A percentile compares a stretch with the other conserved stretches of the same genome.
Conservation (phyloP, 2,329 filamentous ascomycete species). For the Ploettnerulaceae sp. region DNA sequence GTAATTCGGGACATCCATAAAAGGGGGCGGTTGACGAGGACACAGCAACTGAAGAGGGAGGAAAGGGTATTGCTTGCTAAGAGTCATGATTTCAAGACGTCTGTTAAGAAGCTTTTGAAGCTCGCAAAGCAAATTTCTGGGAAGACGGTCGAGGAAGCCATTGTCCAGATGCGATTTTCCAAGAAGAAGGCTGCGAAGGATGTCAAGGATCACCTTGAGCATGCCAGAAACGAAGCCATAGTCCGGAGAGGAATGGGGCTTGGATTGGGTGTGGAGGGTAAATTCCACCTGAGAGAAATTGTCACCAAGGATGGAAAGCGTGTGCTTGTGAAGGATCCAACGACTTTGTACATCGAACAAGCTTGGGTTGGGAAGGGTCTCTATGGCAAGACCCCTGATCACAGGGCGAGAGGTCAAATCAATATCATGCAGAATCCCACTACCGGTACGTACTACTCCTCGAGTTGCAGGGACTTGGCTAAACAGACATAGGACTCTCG, state of each 20-base stretch:
- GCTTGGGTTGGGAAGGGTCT: constrained; percentile 84
- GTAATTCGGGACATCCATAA: constrained; percentile 69
- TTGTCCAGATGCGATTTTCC: constrained; percentile 90
- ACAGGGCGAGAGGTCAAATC: constrained; percentile 69
- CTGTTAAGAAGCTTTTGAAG: constrained; percentile 84
- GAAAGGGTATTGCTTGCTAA: constrained; percentile 54
- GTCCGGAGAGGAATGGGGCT: constrained; percentile 82
- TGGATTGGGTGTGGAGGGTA: constrained; percentile 32
- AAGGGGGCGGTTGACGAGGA: constrained; percentile 60
- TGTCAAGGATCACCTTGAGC: constrained; percentile 71
- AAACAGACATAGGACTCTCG: constrained; percentile 55
- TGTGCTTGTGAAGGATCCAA: constrained; percentile 66
- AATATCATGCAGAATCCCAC: constrained; percentile 65
- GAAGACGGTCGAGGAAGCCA: constrained; percentile 90
- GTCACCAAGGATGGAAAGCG: constrained; percentile 70
- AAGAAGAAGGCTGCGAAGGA: constrained; percentile 88
- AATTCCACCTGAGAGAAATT: constrained; percentile 51
- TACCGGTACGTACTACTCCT: constrained; percentile 57
- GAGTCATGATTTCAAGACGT: constrained; percentile 74
- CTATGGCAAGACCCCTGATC: constrained; percentile 54
- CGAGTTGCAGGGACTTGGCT: not conserved
- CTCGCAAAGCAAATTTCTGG: constrained; percentile 84
- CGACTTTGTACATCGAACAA: constrained; percentile 84
- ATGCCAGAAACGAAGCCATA: constrained; percentile 76
- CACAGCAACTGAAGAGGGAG: constrained; percentile 61